Percentiles rank a stretch among this genome's conserved stretches.
Conservation (phyloP, 2,329 filamentous ascomycete species). For the Mycocentrospora acerina region DNA sequence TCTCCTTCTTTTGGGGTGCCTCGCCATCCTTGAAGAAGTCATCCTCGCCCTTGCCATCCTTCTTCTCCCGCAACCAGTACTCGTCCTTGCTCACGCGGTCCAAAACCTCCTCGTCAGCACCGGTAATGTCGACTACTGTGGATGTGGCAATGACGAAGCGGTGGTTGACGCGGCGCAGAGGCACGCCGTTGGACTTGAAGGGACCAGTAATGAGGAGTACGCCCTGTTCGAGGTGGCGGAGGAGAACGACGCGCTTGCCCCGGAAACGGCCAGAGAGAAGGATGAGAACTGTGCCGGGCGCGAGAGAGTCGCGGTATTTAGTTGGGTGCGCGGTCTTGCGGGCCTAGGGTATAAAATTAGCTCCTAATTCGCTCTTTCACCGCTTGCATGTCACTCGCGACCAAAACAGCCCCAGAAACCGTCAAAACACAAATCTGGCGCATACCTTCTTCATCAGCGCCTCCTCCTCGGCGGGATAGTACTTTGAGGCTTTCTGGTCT, state of each 20-base stretch:
- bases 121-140: constrained; percentile 77
- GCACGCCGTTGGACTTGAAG: constrained; percentile 99
- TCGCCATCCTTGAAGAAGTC: constrained; percentile 98
- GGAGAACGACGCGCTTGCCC: constrained; percentile 97
- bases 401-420: not conserved
- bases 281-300: constrained; percentile 94
- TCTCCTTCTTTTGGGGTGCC: constrained; percentile 92
- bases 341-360: constrained; percentile 58
- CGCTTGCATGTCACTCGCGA: not conserved
- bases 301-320: constrained; percentile 83
- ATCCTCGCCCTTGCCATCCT: constrained; percentile 89
- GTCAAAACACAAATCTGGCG: constrained; percentile 24
- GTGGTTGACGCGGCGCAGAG: constrained; percentile 87
- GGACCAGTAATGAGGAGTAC: constrained; percentile 97
- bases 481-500: constrained; percentile 86
- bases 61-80: constrained; percentile 97
- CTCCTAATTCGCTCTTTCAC: constrained; percentile 3
- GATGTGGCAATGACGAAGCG: constrained; percentile 91
- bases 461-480: constrained; percentile 96
- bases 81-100: constrained; percentile 78
- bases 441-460: constrained; percentile 89
- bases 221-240: constrained; percentile 94
- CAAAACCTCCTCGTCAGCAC: constrained; percentile 69
- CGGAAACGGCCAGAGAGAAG: constrained; percentile 99
- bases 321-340: constrained; percentile 91